Percentiles rank a stretch among this genome's conserved stretches.
Conservation (phyloP, 331 rosid genomes). For the Erythrophleum ivorense region DNA sequence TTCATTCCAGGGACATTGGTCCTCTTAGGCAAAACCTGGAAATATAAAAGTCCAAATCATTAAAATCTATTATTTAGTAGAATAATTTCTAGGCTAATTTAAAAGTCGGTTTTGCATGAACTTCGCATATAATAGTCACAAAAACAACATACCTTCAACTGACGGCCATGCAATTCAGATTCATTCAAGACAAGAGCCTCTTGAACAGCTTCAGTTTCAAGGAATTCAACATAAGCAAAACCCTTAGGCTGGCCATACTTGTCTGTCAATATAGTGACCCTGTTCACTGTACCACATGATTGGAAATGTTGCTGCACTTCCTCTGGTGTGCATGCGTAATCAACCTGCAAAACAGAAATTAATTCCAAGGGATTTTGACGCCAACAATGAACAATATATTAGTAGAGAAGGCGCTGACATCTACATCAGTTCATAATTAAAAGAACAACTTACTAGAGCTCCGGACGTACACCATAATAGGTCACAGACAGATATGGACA, state of each 20-base stretch:
- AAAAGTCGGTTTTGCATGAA: neutral
- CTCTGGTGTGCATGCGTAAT: conserved; percentile 8
- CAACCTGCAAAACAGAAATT: conserved; percentile 6
- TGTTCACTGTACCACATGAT: conserved; percentile 9
- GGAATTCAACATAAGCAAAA: conserved; percentile 19
- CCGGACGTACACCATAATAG: neutral
- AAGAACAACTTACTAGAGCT: neutral
- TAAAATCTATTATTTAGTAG: neutral
- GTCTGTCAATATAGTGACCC: neutral
- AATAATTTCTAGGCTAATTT: neutral
- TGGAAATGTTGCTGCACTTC: conserved; percentile 9
- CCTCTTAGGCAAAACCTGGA: conserved; percentile 1
- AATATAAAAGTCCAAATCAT: neutral
- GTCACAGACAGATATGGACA: neutral
- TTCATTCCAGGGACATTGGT: conserved; percentile 9
- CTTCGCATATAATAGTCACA: neutral
- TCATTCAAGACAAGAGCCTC: conserved; percentile 8
- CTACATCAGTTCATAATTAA: neutral
- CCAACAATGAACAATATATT: neutral
- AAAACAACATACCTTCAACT: conserved; percentile 53
- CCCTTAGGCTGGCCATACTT: conserved; percentile 5
- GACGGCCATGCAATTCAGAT: conserved; percentile 33
- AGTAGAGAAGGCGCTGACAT: neutral
- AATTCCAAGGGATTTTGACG: conserved; percentile 2
- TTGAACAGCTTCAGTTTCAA: conserved; percentile 3